A percentile compares a stretch with the other conserved stretches of the same genome.
phyloP scores from a whole-genome alignment of 495 filamentous ascomycete species.

The Parathielavia hyrcaniae region DNA sequence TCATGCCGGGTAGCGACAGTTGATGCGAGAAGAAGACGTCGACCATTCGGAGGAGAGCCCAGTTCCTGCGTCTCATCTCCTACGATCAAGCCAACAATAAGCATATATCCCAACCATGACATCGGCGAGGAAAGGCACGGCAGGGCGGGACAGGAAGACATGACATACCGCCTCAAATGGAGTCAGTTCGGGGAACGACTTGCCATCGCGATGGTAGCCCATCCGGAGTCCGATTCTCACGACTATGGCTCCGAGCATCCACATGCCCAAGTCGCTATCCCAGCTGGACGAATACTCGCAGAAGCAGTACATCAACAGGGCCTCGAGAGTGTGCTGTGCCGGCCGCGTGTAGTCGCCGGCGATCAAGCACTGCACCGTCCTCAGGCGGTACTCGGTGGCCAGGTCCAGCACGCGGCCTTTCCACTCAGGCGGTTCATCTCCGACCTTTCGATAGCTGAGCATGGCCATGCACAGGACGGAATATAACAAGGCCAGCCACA shows the following conservation, averaged over 20 bases:
- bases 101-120: neutral
- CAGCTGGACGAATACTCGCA: conserved; percentile 71
- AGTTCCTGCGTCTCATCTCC: conserved; percentile 87
- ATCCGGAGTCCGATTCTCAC: conserved; percentile 84
- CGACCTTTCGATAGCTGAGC: conserved; percentile 82
- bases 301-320: conserved; percentile 76
- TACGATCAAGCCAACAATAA: conserved; percentile 16
- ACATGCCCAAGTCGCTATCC: conserved; percentile 75
- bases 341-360: conserved; percentile 88
- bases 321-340: conserved; percentile 78
- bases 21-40: conserved; percentile 91
- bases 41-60: conserved; percentile 73
- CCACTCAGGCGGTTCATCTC: conserved; percentile 87
- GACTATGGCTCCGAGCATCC: conserved; percentile 74
- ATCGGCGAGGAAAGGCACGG: neutral
- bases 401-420: conserved; percentile 65
- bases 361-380: conserved; percentile 81
- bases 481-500: conserved; percentile 88
- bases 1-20: conserved; percentile 79
- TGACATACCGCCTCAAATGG: conserved; percentile 66
- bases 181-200: conserved; percentile 72
- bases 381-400: conserved; percentile 68
- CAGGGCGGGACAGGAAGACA: neutral
- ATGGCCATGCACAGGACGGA: conserved; percentile 84
- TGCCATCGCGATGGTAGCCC: conserved; percentile 91